These are phyloP conservation scores for Cenchrus americanus DNA, from an alignment of 176 grass and related monocot species.

Conservation along the genomic window DNA sequence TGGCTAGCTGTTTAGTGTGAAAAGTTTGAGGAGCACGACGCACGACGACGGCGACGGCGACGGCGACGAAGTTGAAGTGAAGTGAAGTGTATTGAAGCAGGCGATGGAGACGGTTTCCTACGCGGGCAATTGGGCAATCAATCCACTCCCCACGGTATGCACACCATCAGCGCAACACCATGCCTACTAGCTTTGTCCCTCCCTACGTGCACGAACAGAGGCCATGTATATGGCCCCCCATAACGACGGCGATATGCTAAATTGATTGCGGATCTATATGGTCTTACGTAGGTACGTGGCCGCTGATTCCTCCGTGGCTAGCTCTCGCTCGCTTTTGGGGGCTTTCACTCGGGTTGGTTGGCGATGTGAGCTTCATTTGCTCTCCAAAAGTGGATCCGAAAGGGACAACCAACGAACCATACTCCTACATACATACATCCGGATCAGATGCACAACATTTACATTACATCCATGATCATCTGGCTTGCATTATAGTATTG, in stretches of 20 bases:
- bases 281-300: constrained; percentile 43
- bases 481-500: too few species aligned
- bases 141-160: too few species aligned
- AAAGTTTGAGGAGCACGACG: neutral
- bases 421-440: neutral
- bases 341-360: constrained; percentile 38
- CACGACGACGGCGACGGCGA: too few species aligned
- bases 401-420: neutral
- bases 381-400: constrained; percentile 22
- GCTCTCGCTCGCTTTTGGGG: neutral
- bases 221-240: constrained; percentile 14
- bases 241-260: neutral
- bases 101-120: constrained; percentile 9
- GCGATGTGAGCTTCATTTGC: constrained; percentile 32
- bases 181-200: too few species aligned
- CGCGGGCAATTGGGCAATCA: neutral
- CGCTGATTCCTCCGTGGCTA: neutral
- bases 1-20: neutral
- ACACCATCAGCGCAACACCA: too few species aligned
- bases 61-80: neutral
- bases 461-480: neutral
- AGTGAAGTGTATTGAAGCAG: neutral
- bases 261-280: constrained; percentile 8
- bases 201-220: constrained; percentile 34
- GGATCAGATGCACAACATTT: neutral